Conservation (phyloP, 352 stramenopile species). For the Pythium periplocum region DNA sequence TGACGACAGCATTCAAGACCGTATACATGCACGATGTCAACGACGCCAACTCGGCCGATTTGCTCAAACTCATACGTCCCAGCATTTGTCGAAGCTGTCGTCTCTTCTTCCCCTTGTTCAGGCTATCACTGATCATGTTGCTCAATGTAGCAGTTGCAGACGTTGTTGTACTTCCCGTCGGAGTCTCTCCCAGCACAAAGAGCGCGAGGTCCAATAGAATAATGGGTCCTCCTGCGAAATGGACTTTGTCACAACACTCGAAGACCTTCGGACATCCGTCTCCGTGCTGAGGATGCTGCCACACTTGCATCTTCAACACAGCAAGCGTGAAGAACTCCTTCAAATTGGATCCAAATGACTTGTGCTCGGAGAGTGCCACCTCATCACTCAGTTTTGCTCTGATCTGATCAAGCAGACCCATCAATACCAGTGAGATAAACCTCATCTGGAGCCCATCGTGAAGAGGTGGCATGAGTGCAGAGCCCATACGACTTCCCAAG, state of each 20-base stretch:
- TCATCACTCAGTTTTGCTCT: slow-evolving; percentile 38
- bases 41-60: slow-evolving; percentile 45
- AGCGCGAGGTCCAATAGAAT: slow-evolving; percentile 52
- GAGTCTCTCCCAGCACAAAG: neutral
- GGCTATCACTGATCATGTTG: slow-evolving; percentile 45
- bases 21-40: slow-evolving; percentile 45
- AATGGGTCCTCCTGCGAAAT: slow-evolving; percentile 49
- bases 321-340: slow-evolving; percentile 52
- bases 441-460: slow-evolving; percentile 39
- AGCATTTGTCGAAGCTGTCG: slow-evolving; percentile 42
- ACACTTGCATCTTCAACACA: slow-evolving; percentile 58
- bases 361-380: slow-evolving; percentile 38
- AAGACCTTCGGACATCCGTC: slow-evolving; percentile 46
- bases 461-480: slow-evolving; percentile 30
- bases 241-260: slow-evolving; percentile 40
- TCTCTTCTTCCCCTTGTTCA: slow-evolving; percentile 48
- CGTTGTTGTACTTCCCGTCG: slow-evolving; percentile 18
- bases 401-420: slow-evolving; percentile 48
- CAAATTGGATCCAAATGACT: slow-evolving; percentile 46
- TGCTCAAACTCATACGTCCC: slow-evolving; percentile 39
- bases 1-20: slow-evolving; percentile 49
- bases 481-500: slow-evolving; percentile 35
- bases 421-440: slow-evolving; percentile 51
- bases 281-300: slow-evolving; percentile 61
- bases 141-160: slow-evolving; percentile 21